These are phyloP conservation scores for Pseudovirgaria hyperparasitica DNA, from an alignment of 2,329 filamentous ascomycete genomes.

Conservation along the genomic window DNA sequence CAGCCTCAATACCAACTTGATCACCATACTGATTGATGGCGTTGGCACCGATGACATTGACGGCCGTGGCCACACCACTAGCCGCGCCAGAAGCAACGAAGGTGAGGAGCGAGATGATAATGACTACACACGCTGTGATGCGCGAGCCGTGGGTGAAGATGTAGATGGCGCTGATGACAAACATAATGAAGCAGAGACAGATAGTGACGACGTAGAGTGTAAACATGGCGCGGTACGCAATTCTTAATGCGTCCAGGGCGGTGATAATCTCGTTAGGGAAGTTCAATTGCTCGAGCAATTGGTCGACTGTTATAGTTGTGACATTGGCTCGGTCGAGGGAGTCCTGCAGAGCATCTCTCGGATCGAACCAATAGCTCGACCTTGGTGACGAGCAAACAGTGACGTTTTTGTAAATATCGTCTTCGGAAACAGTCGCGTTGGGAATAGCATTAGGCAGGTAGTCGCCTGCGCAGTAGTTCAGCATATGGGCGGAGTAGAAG, in stretches of 20 bases:
- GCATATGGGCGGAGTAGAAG: constrained; percentile 49
- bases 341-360: constrained; percentile 34
- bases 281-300: constrained; percentile 39
- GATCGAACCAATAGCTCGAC: constrained; percentile 45
- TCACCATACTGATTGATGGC: constrained; percentile 42
- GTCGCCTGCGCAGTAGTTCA: constrained; percentile 44
- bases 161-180: constrained; percentile 33
- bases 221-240: constrained; percentile 40
- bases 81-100: constrained; percentile 53
- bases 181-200: constrained; percentile 37
- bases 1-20: constrained; percentile 35
- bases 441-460: constrained; percentile 29
- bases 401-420: constrained; percentile 36
- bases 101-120: constrained; percentile 36
- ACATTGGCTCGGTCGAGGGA: constrained; percentile 31
- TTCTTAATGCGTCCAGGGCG: constrained; percentile 37
- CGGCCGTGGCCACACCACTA: constrained; percentile 60
- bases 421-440: constrained; percentile 28
- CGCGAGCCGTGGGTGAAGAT: constrained; percentile 33
- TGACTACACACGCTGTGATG: constrained; percentile 36
- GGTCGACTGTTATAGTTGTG: no score
- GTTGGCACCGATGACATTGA: constrained; percentile 40
- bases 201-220: constrained; percentile 48
- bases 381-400: constrained; percentile 41
- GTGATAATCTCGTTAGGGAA: constrained; percentile 45